These are phyloP conservation scores for Protomyces inundatus DNA, from an alignment of 1,139 yeast genomes.

Conservation along the genomic window DNA sequence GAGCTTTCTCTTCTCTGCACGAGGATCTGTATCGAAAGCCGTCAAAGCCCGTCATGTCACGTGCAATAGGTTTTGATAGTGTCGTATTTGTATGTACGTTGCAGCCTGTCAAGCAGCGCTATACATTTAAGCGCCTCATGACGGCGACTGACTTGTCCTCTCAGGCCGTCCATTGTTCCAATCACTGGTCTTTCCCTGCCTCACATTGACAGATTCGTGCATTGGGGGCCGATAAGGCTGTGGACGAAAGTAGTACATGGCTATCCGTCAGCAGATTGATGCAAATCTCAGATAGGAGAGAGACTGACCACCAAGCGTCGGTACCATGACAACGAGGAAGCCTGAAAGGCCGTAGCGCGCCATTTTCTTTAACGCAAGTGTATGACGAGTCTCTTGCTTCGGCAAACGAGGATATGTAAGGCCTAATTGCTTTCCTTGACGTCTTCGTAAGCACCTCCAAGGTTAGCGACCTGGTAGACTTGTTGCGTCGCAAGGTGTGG, in stretches of 20 bases:
- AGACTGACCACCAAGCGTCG: neutral
- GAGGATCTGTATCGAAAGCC: neutral
- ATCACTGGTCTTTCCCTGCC: neutral
- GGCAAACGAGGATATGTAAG: too few relatives aligned
- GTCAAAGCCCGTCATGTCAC: too few relatives aligned
- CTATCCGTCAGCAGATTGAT: neutral
- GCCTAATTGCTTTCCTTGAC: too few relatives aligned
- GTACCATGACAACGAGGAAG: neutral
- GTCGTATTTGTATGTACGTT: too few relatives aligned
- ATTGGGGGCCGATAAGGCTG: neutral
- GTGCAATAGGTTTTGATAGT: too few relatives aligned
- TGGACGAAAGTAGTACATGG: neutral
- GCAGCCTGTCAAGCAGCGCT: neutral
- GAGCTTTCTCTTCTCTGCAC: neutral
- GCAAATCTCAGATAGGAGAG: neutral
- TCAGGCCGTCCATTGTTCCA: neutral
- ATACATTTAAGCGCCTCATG: neutral
- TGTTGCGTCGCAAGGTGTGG: too few relatives aligned
- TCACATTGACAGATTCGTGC: neutral
- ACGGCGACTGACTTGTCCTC: neutral
- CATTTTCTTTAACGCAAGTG: neutral
- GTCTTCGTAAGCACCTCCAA: too few relatives aligned
- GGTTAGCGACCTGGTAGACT: too few relatives aligned
- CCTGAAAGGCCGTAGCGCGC: neutral
- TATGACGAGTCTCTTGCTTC: too few relatives aligned